phyloP scores from a whole-genome alignment of 192 early-diverging fungal genomes.

The Obelidium mucronatum region DNA sequence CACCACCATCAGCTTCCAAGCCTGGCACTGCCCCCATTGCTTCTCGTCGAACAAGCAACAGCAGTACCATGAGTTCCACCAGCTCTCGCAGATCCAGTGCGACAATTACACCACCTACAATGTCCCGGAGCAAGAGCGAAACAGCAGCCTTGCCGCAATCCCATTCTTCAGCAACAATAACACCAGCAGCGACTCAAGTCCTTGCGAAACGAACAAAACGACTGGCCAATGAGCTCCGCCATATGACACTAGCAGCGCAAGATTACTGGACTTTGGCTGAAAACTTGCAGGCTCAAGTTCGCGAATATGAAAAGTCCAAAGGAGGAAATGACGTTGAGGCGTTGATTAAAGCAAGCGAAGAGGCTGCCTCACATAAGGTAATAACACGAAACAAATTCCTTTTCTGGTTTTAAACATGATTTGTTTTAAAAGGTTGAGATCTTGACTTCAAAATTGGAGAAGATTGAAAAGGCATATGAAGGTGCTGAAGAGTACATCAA shows the following conservation, averaged over 20 bases:
- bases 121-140: background rate
- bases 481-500: slow-evolving; percentile 33
- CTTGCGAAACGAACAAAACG: background rate
- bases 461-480: slow-evolving; percentile 24
- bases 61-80: background rate
- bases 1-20: too few relatives aligned
- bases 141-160: background rate
- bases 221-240: slow-evolving; percentile 7
- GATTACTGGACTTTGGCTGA: slow-evolving; percentile 14
- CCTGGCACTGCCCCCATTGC: background rate
- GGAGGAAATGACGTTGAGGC: background rate
- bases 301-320: background rate
- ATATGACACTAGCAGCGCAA: slow-evolving; percentile 27
- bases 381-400: background rate
- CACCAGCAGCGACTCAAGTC: slow-evolving; percentile 5
- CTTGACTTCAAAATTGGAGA: slow-evolving; percentile 10
- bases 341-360: slow-evolving; percentile 9
- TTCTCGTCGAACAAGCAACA: background rate
- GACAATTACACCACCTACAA: background rate
- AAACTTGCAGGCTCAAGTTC: background rate
- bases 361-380: slow-evolving; percentile 13
- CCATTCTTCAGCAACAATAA: background rate
- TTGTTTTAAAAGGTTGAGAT: slow-evolving; percentile 12
- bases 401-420: background rate
- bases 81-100: background rate